Base-by-base conservation (phyloP, 2,329 filamentous ascomycete genomes). In the Ceratocystis albifundus region DNA sequence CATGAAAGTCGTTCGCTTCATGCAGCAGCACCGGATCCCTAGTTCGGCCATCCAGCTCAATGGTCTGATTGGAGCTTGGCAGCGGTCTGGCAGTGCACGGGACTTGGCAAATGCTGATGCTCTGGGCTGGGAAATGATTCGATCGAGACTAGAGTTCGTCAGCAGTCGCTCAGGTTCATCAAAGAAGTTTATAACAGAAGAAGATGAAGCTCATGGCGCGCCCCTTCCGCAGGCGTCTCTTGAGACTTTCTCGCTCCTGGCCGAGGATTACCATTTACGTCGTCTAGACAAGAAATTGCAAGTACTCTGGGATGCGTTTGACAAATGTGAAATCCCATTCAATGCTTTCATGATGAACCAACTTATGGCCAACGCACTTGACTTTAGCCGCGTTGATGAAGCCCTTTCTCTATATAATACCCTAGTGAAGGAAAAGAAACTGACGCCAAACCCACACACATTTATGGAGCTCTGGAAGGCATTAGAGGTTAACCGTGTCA, bases 321-420 rank as follows among this genome's bases (percentile, higher is more conserved):
- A 79, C 15, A 77, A 82, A 57, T 83, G 87, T 15, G 81, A 86
- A 69, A 84, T 93, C 68, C 79, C 77, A 65, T 82, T 87, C 1
- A 87, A 89, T 71, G 83, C 85, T 7, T 88, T 87, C 74, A 88
- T 92, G 76, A 84, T 92, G 80, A 94, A 93, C 74, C 87, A 91
- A 72, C 77, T 92, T 25, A 81, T 94, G 30, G 84, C 85, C 68
- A 84, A 85, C 5, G 82, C 86, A 69, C 79, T 88, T 61, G 82
- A 85, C 68, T 81, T 82, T 67, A 82, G 83, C 63, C 77, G 83
- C 64, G 78, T 80, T 57, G 74, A 76, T 28, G 76, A 81, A 63
- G 83, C 88, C 0, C 79, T 82, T 70, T 72, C 75, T 2, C 78
- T 85, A 36, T 89, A 85, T 73, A 73, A 76, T 8, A 74, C 76